Evolutionary conservation across 176 grass and related monocot genomes (phyloP).

Genomic region (Carex littledalei): DNA sequence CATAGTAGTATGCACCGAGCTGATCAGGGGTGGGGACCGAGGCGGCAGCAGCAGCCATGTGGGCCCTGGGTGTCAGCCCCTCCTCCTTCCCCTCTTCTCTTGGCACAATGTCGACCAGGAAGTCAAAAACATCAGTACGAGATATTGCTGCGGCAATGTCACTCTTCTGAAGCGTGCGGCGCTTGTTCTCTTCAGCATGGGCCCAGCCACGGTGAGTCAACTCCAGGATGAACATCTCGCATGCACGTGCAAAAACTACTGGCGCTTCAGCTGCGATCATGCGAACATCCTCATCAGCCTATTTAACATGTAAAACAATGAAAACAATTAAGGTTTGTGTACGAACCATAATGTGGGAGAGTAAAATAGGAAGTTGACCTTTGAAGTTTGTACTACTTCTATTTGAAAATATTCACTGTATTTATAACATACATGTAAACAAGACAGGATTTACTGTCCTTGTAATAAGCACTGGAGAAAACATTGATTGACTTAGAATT

Average conservation of each 20-base stretch:
- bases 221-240: conserved; percentile 95
- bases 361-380: not conserved
- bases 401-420: not conserved
- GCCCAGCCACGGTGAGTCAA: conserved; percentile 83
- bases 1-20: conserved; percentile 15
- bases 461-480: not conserved
- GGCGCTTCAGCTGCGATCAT: conserved; percentile 94
- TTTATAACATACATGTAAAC: not conserved
- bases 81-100: conserved; percentile 78
- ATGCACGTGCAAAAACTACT: conserved; percentile 80
- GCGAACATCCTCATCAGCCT: conserved; percentile 84
- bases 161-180: conserved; percentile 81
- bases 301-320: not conserved
- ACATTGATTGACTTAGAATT: not conserved
- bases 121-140: conserved; percentile 90
- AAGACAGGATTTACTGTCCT: not conserved
- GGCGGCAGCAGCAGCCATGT: conserved; percentile 30
- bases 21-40: conserved; percentile 42
- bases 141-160: conserved; percentile 86
- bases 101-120: conserved; percentile 80
- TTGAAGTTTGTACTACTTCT: not conserved
- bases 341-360: not conserved
- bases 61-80: conserved; percentile 21
- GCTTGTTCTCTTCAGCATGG: conserved; percentile 93
- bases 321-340: not conserved